A percentile compares a stretch with the other conserved stretches of the same genome.
Evolutionary conservation across 2,329 filamentous ascomycete species (phyloP).

Genomic region (Aureobasidium lini): DNA sequence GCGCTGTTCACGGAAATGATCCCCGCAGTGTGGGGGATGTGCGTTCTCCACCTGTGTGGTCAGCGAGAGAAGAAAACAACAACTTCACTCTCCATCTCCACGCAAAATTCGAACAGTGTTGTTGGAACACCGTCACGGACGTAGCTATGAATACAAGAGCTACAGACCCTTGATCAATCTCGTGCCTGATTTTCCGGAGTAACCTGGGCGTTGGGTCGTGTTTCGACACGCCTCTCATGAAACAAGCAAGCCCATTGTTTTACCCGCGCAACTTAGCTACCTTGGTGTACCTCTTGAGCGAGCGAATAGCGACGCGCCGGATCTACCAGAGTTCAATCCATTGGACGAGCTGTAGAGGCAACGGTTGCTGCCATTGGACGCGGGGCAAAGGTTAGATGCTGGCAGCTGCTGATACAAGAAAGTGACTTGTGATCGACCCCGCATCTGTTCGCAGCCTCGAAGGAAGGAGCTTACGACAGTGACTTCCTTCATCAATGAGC

Average conservation of each 20-base stretch:
- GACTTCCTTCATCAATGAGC: background rate
- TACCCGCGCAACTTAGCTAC: background rate
- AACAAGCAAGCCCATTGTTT: background rate
- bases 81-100: background rate
- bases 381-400: constrained; percentile 1
- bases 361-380: constrained; percentile 4
- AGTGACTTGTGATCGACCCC: constrained; percentile 9
- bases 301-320: background rate
- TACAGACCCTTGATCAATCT: background rate
- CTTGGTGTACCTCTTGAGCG: background rate
- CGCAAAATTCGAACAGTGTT: background rate
- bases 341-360: background rate
- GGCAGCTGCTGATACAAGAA: background rate
- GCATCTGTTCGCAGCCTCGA: constrained; percentile 3
- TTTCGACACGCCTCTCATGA: background rate
- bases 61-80: background rate
- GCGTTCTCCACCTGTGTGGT: constrained; percentile 4
- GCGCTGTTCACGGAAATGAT: background rate
- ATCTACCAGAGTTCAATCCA: background rate
- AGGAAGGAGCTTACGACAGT: constrained; percentile 1
- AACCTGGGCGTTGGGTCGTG: background rate
- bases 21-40: constrained; percentile 1
- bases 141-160: background rate
- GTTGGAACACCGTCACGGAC: background rate
- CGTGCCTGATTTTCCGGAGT: constrained; percentile 7